These are phyloP conservation scores for Saccharomyces mikatae DNA, from an alignment of 805 yeast species.

Conservation along the genomic window DNA sequence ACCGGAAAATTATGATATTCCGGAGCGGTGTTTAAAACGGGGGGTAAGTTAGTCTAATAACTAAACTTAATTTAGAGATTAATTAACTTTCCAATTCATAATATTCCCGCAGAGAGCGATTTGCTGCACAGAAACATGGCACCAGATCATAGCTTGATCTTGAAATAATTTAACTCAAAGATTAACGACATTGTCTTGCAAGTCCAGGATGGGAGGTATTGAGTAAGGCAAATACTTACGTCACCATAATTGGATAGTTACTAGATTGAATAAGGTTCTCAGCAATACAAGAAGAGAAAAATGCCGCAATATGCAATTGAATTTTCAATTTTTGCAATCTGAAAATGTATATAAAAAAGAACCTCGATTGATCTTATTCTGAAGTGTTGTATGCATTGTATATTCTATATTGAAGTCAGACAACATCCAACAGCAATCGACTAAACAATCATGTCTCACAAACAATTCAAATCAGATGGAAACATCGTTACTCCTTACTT, in stretches of 20 bases:
- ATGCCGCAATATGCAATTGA: background rate
- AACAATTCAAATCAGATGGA: constrained; percentile 16
- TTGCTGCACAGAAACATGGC: background rate
- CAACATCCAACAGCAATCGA: background rate
- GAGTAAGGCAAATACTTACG: background rate
- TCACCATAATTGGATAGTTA: background rate
- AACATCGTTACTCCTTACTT: constrained; percentile 14
- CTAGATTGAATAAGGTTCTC: background rate
- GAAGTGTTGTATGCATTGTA: background rate
- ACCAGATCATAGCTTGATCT: background rate
- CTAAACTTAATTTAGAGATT: too few relatives aligned
- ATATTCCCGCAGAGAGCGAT: background rate
- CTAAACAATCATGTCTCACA: constrained; percentile 7
- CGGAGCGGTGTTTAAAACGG: background rate
- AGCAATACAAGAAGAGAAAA: background rate
- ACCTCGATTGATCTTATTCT: background rate
- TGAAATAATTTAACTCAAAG: background rate
- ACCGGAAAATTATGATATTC: background rate
- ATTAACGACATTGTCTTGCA: background rate
- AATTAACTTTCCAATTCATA: background rate
- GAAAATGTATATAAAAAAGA: too few relatives aligned
- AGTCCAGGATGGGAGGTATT: background rate
- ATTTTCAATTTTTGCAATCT: background rate
- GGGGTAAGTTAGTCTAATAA: too few relatives aligned
- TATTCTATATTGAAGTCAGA: too few relatives aligned